Percentiles rank a stretch among this genome's conserved stretches.
Evolutionary conservation across 1,139 yeast species (phyloP).

Genomic region (Zygosaccharomyces sapae): DNA sequence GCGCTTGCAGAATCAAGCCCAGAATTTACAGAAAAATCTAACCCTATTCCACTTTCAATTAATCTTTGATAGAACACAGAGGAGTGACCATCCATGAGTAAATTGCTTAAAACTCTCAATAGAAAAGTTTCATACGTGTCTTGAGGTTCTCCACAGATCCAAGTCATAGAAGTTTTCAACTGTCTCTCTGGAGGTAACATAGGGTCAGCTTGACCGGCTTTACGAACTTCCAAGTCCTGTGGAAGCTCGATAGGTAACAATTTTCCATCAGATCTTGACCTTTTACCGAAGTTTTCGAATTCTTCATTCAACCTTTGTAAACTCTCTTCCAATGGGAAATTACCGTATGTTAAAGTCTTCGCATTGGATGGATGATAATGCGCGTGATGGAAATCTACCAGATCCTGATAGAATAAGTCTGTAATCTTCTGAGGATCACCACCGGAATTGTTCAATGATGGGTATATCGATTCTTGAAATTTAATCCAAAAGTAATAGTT

Average conservation of each 20-base stretch:
- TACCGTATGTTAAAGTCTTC: constrained; percentile 83
- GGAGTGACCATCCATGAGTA: constrained; percentile 86
- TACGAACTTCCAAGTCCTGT: constrained; percentile 38
- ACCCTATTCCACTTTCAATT: constrained; percentile 79
- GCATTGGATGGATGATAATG: constrained; percentile 91
- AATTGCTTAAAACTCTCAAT: constrained; percentile 64
- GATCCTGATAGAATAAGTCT: constrained; percentile 64
- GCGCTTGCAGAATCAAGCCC: constrained; percentile 86
- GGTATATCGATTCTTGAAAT: constrained; percentile 84
- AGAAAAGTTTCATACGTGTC: constrained; percentile 69
- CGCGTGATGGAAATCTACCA: constrained; percentile 65
- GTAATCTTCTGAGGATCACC: constrained; percentile 88
- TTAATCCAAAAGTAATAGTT: constrained; percentile 80
- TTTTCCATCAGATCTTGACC: constrained; percentile 31
- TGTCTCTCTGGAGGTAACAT: constrained; percentile 71
- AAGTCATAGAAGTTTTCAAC: constrained; percentile 74
- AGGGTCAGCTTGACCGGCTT: constrained; percentile 78
- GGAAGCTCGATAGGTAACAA: constrained; percentile 46
- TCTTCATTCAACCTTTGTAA: constrained; percentile 53
- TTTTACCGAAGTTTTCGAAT: constrained; percentile 52
- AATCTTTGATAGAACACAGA: constrained; percentile 82
- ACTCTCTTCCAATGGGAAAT: constrained; percentile 60
- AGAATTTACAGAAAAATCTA: constrained; percentile 82
- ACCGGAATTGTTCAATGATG: constrained; percentile 82
- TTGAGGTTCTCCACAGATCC: constrained; percentile 76